Conservation (phyloP, 768 basidiomycete species). For the Phylloporus rhodoxanthus region DNA sequence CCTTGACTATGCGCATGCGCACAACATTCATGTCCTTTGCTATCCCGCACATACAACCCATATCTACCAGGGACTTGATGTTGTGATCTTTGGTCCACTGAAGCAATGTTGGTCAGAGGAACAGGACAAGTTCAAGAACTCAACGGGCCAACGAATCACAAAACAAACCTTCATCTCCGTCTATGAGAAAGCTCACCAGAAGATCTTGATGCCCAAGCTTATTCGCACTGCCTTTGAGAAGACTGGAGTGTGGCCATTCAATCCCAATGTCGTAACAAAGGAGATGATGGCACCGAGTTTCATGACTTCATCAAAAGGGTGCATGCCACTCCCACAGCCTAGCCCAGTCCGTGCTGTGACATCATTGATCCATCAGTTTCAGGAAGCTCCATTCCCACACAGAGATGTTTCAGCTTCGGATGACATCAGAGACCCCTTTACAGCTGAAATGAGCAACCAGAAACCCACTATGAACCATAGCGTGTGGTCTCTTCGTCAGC, state of each 20-base stretch:
- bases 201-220: background rate
- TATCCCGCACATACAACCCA: background rate
- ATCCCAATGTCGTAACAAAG: constrained; percentile 15
- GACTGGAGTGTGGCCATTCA: constrained; percentile 22
- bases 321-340: background rate
- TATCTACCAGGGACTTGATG: background rate
- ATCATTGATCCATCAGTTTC: background rate
- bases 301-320: background rate
- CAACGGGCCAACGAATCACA: background rate
- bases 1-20: constrained; percentile 32
- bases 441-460: too few species aligned
- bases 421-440: too few species aligned
- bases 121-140: background rate
- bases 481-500: too few species aligned
- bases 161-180: background rate
- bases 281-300: constrained; percentile 22
- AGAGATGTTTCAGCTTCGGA: too few species aligned
- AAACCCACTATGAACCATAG: too few species aligned
- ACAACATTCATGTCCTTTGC: constrained; percentile 29
- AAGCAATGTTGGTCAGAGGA: background rate
- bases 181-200: background rate
- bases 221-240: background rate
- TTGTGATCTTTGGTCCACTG: background rate
- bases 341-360: background rate
- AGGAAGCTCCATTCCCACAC: background rate